Evolutionary conservation across 2,329 filamentous ascomycete species (phyloP).

Genomic region (Talaromyces sp.): DNA sequence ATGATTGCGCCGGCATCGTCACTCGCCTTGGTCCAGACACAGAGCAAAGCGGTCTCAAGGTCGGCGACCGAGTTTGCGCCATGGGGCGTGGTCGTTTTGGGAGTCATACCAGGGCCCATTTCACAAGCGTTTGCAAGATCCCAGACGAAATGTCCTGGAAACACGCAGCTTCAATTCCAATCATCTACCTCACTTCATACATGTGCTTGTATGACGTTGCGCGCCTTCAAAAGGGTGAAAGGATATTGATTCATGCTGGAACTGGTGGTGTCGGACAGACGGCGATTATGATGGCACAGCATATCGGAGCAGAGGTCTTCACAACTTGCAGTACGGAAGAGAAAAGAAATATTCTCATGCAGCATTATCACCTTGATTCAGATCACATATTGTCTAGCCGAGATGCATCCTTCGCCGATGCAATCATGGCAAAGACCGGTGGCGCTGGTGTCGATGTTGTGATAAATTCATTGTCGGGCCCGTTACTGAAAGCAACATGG

Average conservation of each 20-base stretch:
- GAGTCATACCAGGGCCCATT: background rate
- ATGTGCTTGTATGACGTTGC: constrained; percentile 19
- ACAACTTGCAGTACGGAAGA: constrained; percentile 22
- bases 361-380: constrained; percentile 1
- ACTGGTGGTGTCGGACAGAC: constrained; percentile 24
- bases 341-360: constrained; percentile 14
- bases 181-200: constrained; percentile 22
- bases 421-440: constrained; percentile 2
- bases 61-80: constrained; percentile 9
- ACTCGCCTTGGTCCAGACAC: background rate
- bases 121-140: background rate
- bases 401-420: constrained; percentile 4
- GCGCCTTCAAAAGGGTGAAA: constrained; percentile 23
- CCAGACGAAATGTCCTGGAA: constrained; percentile 13
- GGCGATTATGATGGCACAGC: constrained; percentile 26
- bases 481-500: constrained; percentile 9
- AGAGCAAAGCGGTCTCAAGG: background rate
- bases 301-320: constrained; percentile 21
- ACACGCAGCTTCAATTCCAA: background rate
- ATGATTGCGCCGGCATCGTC: constrained; percentile 9
- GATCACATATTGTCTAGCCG: constrained; percentile 14
- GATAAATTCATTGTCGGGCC: constrained; percentile 15
- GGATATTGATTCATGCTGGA: constrained; percentile 26
- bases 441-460: constrained; percentile 15
- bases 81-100: background rate